A percentile compares a stretch with the other conserved stretches of the same genome.
Evolutionary conservation across 495 filamentous ascomycete species (phyloP).

Genomic region (Neohortaea acidophila): DNA sequence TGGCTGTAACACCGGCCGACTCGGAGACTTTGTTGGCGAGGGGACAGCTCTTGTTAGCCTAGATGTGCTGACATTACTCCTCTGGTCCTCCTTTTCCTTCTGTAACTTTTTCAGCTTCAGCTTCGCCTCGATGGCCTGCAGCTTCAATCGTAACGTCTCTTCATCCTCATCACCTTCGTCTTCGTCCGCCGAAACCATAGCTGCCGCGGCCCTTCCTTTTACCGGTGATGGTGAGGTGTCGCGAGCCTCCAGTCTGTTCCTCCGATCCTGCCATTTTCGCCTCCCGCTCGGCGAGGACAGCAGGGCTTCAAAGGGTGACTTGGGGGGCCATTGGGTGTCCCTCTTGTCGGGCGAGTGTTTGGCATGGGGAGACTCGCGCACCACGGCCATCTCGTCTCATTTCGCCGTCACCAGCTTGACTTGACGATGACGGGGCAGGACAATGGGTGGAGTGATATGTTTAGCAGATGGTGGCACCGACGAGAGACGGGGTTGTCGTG

Average conservation of each 20-base stretch:
- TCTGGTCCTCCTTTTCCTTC: slow-evolving; percentile 17
- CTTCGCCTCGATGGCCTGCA: slow-evolving; percentile 72
- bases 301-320: slow-evolving; percentile 71
- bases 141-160: slow-evolving; percentile 66
- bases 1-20: slow-evolving; percentile 3
- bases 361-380: slow-evolving; percentile 17
- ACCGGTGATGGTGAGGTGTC: slow-evolving; percentile 4
- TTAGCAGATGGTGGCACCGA: too few relatives aligned
- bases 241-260: slow-evolving; percentile 34
- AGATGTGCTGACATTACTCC: not conserved
- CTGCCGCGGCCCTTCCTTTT: too few relatives aligned
- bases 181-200: too few relatives aligned
- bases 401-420: too few relatives aligned
- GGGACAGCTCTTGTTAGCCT: not conserved
- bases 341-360: slow-evolving; percentile 12
- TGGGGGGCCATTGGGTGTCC: slow-evolving; percentile 52
- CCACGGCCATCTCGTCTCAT: slow-evolving; percentile 6
- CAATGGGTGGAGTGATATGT: too few relatives aligned
- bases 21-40: not conserved
- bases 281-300: slow-evolving; percentile 69
- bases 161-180: slow-evolving; percentile 60
- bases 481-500: too few relatives aligned
- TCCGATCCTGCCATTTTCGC: slow-evolving; percentile 48
- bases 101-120: slow-evolving; percentile 76
- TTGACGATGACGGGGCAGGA: too few relatives aligned